phyloP scores from a whole-genome alignment of 768 basidiomycete species.

The Hydnum rufescens region DNA sequence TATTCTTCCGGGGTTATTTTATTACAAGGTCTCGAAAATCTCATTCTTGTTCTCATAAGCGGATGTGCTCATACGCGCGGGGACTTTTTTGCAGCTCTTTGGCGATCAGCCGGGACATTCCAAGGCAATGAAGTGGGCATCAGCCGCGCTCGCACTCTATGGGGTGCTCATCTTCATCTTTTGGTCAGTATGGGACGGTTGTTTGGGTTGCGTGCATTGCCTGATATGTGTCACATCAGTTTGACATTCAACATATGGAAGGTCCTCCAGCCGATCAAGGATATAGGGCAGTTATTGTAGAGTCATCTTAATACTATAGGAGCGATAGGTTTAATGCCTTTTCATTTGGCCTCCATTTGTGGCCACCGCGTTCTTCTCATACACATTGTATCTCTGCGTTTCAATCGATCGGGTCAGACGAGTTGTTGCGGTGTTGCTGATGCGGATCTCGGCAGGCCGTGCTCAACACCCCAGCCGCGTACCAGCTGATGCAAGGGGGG shows the following conservation, averaged over 20 bases:
- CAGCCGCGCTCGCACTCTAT: conserved; percentile 51
- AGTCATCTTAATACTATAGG: too few relatives aligned
- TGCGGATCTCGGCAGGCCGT: too few relatives aligned
- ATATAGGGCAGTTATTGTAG: too few relatives aligned
- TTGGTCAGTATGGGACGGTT: conserved; percentile 37
- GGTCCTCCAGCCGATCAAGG: too few relatives aligned
- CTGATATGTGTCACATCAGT: conserved; percentile 21
- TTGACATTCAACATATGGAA: conserved; percentile 64
- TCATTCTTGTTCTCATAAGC: background rate
- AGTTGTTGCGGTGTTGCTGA: too few relatives aligned
- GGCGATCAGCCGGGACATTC: conserved; percentile 39
- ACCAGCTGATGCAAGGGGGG: too few relatives aligned
- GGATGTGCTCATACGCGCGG: background rate
- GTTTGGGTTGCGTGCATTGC: background rate
- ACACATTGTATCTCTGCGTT: too few relatives aligned
- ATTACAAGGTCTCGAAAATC: conserved; percentile 71
- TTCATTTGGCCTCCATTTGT: too few relatives aligned
- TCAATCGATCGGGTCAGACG: too few relatives aligned
- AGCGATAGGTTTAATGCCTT: too few relatives aligned
- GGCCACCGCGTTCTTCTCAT: too few relatives aligned
- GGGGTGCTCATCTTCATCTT: conserved; percentile 66
- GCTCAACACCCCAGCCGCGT: too few relatives aligned
- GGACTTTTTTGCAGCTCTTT: conserved; percentile 36
- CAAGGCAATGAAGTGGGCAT: conserved; percentile 34
- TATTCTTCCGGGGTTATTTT: conserved; percentile 83